Evolutionary conservation across 1,139 yeast genomes (phyloP), one percentile per base, ranked within the genome.

Genomic region (Suhomyces terraborum): DNA sequence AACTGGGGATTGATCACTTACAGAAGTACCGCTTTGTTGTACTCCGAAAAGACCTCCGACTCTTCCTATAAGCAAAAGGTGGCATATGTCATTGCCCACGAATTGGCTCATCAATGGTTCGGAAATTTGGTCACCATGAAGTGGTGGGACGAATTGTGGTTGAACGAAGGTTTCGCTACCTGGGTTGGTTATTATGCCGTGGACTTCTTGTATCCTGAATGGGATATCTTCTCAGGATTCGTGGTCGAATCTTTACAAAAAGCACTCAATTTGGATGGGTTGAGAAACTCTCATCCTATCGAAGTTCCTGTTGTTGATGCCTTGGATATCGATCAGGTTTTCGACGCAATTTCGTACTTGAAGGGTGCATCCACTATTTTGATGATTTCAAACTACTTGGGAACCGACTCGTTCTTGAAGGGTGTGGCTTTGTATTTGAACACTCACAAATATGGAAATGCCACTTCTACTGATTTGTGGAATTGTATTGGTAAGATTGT

Each of bases 61-160:
- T 79, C 84, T 38, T 70, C 77, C 35, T 82, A 86, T 55, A 81
- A 82, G 59, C 82, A 81, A 57, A 81, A 88, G 53, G 95, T 88
- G 9, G 87, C 93, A 14, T 91, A 88, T 61, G 95, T 88, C 30
- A 88, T 88, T 35, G 88, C 84, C 61, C 96, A 88, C 67, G 96
- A 88, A 66, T 74, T 88, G 58, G 95, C 95, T 19, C 96, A 88
- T 62, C 95, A 88, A 67, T 88, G 96, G 96, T 88, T 88, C 62
- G 96, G 96, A 51, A 84, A 88, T 65, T 71, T 88, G 55, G 95
- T 87, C 45, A 88, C 96, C 48, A 88, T 88, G 96, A 87, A 86
- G 55, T 88, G 93, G 88, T 88, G 96, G 96, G 94, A 88, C 62
- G 95, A 87, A 46, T 76, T 88, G 50, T 88, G 95, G 95, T 76